phyloP scores from a whole-genome alignment of 2,329 filamentous ascomycete genomes.

The Hymenoscyphus fraxineus region DNA sequence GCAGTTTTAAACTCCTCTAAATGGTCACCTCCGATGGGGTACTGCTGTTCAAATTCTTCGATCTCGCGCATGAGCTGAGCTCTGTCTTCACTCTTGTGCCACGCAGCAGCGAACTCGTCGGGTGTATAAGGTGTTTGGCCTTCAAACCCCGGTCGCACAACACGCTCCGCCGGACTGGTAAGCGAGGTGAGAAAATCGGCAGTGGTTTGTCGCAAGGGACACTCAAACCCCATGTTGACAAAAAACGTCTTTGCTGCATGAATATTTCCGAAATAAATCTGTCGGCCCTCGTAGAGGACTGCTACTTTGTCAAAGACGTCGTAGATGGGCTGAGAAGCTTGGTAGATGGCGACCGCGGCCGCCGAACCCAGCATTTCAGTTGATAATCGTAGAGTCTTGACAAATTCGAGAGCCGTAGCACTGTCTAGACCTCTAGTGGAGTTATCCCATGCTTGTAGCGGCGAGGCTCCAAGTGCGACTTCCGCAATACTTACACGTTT shows the following conservation, averaged over 20 bases:
- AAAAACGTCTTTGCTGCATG: slow-evolving; percentile 62
- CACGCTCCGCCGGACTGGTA: slow-evolving; percentile 51
- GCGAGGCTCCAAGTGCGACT: slow-evolving; percentile 52
- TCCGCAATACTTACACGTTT: slow-evolving; percentile 83
- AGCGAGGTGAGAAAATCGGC: slow-evolving; percentile 76
- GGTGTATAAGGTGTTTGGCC: slow-evolving; percentile 60
- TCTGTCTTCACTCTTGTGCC: slow-evolving; percentile 44
- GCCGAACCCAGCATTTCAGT: slow-evolving; percentile 62
- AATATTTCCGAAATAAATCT: slow-evolving; percentile 71
- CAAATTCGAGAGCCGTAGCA: slow-evolving; percentile 69
- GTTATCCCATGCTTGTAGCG: slow-evolving; percentile 69
- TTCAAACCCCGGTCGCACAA: slow-evolving; percentile 54
- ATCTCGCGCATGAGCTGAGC: slow-evolving; percentile 40
- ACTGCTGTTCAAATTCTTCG: slow-evolving; percentile 26
- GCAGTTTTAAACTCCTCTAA: slow-evolving; percentile 40
- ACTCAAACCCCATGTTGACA: slow-evolving; percentile 66
- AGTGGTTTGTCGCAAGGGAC: slow-evolving; percentile 52
- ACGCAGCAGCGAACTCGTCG: slow-evolving; percentile 62
- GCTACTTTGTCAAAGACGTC: slow-evolving; percentile 73
- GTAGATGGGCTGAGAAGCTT: slow-evolving; percentile 66
- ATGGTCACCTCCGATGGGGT: slow-evolving; percentile 45
- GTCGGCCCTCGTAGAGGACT: slow-evolving; percentile 71
- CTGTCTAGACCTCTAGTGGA: slow-evolving; percentile 72
- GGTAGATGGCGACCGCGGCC: slow-evolving; percentile 66
- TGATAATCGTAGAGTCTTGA: slow-evolving; percentile 59